These are phyloP conservation scores for Aspergillus clavatus DNA, from an alignment of 2,329 filamentous ascomycete genomes.

Conservation along the genomic window DNA sequence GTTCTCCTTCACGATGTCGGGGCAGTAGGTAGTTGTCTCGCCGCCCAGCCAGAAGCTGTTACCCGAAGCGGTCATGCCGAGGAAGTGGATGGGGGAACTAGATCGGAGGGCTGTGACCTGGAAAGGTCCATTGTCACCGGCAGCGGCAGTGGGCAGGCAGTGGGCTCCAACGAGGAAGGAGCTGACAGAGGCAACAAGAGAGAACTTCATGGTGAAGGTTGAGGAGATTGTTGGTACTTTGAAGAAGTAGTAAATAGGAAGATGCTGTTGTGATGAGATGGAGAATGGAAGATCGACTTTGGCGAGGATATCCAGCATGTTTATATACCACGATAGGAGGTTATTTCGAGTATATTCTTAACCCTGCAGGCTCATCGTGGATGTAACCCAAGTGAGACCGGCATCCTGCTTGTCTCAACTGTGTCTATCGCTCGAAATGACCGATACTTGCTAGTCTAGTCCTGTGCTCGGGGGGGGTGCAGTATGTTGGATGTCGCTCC, in stretches of 20 bases:
- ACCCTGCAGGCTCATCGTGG: too few relatives aligned
- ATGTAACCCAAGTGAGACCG: neutral
- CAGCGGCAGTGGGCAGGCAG: neutral
- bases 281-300: too few relatives aligned
- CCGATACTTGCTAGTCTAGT: too few relatives aligned
- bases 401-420: neutral
- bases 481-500: too few relatives aligned
- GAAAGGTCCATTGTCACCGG: constrained; percentile 28
- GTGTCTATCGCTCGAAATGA: too few relatives aligned
- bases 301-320: neutral
- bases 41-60: constrained; percentile 48
- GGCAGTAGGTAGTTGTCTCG: constrained; percentile 46
- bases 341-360: neutral
- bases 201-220: neutral
- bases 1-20: constrained; percentile 29
- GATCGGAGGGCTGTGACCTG: constrained; percentile 41
- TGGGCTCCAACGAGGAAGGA: neutral
- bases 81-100: constrained; percentile 46
- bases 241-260: neutral
- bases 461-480: too few relatives aligned
- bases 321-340: neutral
- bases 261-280: neutral
- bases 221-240: neutral
- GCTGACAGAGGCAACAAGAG: neutral
- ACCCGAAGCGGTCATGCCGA: constrained; percentile 42